phyloP scores from a whole-genome alignment of 2,329 filamentous ascomycete species.

The Aspergillus unguis region DNA sequence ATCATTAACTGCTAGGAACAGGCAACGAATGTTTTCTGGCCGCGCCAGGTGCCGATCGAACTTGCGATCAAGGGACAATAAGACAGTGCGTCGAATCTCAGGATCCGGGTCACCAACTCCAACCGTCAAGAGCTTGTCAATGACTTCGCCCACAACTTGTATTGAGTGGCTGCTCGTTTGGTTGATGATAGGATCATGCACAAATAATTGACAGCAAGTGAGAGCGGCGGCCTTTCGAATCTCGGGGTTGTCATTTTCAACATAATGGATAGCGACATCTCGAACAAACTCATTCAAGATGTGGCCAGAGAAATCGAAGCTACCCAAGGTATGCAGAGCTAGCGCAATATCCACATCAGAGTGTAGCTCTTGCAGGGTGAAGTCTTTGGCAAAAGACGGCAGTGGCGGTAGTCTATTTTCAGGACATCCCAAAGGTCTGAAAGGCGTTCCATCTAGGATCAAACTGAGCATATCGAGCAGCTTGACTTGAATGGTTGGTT shows the following conservation, averaged over 20 bases:
- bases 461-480: conserved; percentile 92
- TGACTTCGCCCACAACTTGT: conserved; percentile 95
- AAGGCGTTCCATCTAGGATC: conserved; percentile 87
- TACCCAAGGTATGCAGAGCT: conserved; percentile 91
- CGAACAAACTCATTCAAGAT: conserved; percentile 97
- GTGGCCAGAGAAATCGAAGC: conserved; percentile 88
- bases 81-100: conserved; percentile 81
- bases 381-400: conserved; percentile 81
- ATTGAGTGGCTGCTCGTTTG: conserved; percentile 97
- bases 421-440: conserved; percentile 87
- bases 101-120: conserved; percentile 89
- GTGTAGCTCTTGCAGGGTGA: conserved; percentile 78
- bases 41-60: conserved; percentile 97
- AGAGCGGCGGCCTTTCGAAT: conserved; percentile 92
- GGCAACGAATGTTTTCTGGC: conserved; percentile 90
- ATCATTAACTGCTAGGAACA: conserved; percentile 95
- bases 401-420: conserved; percentile 78
- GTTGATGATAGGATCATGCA: conserved; percentile 94
- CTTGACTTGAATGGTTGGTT: conserved; percentile 87
- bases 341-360: conserved; percentile 85
- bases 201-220: conserved; percentile 96
- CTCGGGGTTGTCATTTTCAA: conserved; percentile 90
- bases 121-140: conserved; percentile 92
- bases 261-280: conserved; percentile 96
- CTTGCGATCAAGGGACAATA: conserved; percentile 83